phyloP scores from a whole-genome alignment of 169 alveolate genomes.

The Toxoplasma gondii region DNA sequence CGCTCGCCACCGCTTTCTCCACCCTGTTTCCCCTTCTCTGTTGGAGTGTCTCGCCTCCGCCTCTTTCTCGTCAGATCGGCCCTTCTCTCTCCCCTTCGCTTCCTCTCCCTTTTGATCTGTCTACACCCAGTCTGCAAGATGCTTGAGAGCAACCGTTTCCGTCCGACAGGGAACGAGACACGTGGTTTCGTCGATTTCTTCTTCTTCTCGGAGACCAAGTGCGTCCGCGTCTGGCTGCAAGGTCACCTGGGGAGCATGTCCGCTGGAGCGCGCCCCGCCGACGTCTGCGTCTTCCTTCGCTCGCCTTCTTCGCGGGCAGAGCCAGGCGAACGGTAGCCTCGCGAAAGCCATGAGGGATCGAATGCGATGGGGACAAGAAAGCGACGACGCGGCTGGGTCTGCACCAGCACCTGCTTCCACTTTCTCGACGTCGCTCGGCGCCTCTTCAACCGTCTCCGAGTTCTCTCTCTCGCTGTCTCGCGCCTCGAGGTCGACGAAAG shows the following conservation, averaged over 20 bases:
- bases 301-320: background rate
- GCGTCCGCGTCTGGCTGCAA: background rate
- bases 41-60: too few species aligned
- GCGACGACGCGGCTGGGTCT: background rate
- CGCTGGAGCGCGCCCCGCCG: background rate
- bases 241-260: background rate
- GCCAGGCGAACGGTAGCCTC: background rate
- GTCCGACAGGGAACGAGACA: too few species aligned
- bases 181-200: background rate
- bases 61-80: too few species aligned
- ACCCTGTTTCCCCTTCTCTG: too few species aligned
- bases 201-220: background rate
- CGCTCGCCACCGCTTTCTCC: too few species aligned
- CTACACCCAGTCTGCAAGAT: too few species aligned
- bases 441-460: background rate
- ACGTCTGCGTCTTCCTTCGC: background rate
- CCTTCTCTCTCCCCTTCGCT: too few species aligned
- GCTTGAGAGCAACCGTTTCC: too few species aligned
- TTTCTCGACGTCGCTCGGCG: background rate
- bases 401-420: background rate
- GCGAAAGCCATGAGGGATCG: background rate
- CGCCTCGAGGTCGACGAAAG: background rate
- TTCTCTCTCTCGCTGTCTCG: background rate
- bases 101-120: too few species aligned
- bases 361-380: background rate